Base-by-base conservation (phyloP, 768 basidiomycete species). In the Naganishia vaughanmartiniae region DNA sequence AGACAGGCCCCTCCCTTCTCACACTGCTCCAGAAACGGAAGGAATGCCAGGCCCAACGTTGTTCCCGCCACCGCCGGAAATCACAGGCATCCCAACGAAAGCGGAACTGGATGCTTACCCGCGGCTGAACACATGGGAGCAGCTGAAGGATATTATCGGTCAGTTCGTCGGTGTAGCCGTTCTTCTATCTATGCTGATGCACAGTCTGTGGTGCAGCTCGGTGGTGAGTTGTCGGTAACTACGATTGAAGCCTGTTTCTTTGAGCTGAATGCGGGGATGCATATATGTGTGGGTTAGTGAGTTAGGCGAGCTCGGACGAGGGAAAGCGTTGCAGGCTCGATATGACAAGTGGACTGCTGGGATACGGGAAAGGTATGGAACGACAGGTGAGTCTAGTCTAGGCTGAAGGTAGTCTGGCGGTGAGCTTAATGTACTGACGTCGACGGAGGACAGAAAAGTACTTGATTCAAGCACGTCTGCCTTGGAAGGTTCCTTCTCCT, bases 41-140 rank as follows among this genome's bases (percentile, higher is more conserved):
- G 11, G 53, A 24, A 71, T 71, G 70, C 76, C 79, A 24, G 76
- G 74, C 3, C 80, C 80, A 1, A 51, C 65, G 15, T 65, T 73
- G 24, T 73, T 76, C 54, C 76, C 75, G 4, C 73, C 76, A 0
- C 78, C 80, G 15, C 48, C 39, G 0, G 31, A 71, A 7, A 71
- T 79, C 33, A n/a, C 57, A 15, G 80, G 80, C 14, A 45, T 81
- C 14, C 80, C 80, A 0, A 79, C 76, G 0, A 76, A 81, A 51
- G 75, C 69, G 7, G 78, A 81, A 60, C 72, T 81, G 0, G 80
- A 78, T 65, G 76, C 76, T 14, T 76, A 76, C 42, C 77, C 77
- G 17, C 60, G 76, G 28, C 73, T 78, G 74, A 79, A 77, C 67
- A 78, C 76, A 4, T 81, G 78, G 78, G 80, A 79, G 14, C 73